phyloP scores from a whole-genome alignment of 441 rosid genomes.

The Corymbia citriodora region DNA sequence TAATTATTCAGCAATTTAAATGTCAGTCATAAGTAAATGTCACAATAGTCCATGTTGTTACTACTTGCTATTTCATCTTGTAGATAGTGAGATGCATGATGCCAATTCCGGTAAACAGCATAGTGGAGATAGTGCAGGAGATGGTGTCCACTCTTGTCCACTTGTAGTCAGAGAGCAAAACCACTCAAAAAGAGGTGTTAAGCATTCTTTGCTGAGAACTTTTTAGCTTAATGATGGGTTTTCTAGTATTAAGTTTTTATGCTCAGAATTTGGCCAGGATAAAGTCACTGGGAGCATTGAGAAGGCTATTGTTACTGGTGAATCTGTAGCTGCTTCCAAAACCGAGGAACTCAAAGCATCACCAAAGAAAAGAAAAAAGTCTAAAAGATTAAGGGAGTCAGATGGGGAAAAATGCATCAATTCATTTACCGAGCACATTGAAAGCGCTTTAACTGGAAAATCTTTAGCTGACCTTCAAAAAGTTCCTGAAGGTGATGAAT shows the following conservation, averaged over 20 bases:
- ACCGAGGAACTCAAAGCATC: conserved; percentile 6
- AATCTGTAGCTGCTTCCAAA: not conserved
- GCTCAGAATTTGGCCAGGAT: not conserved
- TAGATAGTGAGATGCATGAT: conserved; percentile 17
- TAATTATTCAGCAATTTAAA: not conserved
- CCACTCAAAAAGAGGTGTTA: not conserved
- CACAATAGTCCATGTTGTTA: not conserved
- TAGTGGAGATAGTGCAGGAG: conserved; percentile 7
- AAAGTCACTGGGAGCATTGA: not conserved
- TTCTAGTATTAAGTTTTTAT: not conserved
- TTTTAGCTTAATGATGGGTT: not conserved
- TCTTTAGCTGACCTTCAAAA: conserved; percentile 7
- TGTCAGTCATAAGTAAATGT: not conserved
- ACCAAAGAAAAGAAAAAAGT: conserved; percentile 36
- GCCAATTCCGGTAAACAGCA: conserved; percentile 8
- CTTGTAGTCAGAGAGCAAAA: not conserved
- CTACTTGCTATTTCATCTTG: not conserved
- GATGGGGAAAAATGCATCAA: not conserved
- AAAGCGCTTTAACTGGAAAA: conserved; percentile 1
- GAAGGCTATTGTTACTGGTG: not conserved
- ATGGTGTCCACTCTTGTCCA: not conserved
- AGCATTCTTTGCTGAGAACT: not conserved
- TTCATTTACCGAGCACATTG: conserved; percentile 12
- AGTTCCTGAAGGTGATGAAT: not conserved
- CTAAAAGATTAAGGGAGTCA: conserved; percentile 18